Base-by-base conservation (phyloP, 805 yeast species). In the Wickerhamomyces sydowiorum region DNA sequence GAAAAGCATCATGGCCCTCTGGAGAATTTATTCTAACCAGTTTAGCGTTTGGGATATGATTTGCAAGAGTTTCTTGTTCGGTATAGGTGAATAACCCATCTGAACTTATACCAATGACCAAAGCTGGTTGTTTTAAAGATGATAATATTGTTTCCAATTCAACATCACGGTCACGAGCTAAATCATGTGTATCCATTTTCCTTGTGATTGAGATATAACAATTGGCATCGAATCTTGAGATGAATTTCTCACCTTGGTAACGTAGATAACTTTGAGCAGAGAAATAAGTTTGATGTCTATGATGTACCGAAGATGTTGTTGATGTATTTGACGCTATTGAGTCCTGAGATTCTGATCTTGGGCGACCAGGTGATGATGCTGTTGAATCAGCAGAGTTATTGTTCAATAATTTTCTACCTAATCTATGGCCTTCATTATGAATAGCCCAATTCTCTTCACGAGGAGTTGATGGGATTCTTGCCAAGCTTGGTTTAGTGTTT, bases 1-100 rank as follows among this genome's bases (percentile, higher is more conserved):
- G 66, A 58, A 93, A 93, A 2, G 98, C 99, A 67, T 93, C 99
- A 58, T 93, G 99, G 15, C 99, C 99, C 54, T 93, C 99, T 12
- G 91, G 93, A 1, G 97, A 89, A 48, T 85, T 78, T 34, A 93
- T 81, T 53, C 80, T 78, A 50, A 81, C 79, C 49, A 93, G 67
- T 7, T 52, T 60, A 1, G 95, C 73, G 52, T 84, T 72, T 7
- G 89, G 90, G 45, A 93, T 75, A 55, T 79, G 67, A 32, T 78
- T 75, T 2, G 95, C 95, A 37, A 93, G 72, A 39, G 81, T 76
- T 55, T 86, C 86, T 64, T 93, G 99, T 64, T 93, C 99, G 18
- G 90, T 76, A 53, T 84, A 79, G 0, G 98, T 91, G 66, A 93
- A 93, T 22, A 93, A 68, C 0, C 96, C 98, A 62, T 93, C 99